A percentile compares a stretch with the other conserved stretches of the same genome.
phyloP scores from a whole-genome alignment of 2,329 filamentous ascomycete species.

The Arthrobotrys entomopaga region DNA sequence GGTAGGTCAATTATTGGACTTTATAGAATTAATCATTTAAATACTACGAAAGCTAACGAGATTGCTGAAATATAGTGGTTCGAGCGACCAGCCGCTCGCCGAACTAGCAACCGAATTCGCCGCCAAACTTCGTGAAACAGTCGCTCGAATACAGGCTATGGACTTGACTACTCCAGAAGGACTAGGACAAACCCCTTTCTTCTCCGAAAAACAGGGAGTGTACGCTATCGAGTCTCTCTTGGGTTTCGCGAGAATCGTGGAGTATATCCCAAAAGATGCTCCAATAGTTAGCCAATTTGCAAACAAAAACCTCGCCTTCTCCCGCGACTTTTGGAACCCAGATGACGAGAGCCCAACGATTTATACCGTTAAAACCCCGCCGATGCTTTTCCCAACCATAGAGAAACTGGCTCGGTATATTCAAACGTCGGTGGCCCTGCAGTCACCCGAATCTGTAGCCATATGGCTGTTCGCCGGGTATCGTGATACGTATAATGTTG shows the following conservation, averaged over 20 bases:
- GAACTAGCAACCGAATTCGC: not conserved
- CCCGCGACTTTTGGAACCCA: conserved; percentile 28
- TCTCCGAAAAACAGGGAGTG: not conserved
- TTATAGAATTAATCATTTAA: not conserved
- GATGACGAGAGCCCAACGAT: conserved; percentile 7
- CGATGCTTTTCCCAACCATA: conserved; percentile 11
- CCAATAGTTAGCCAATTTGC: conserved; percentile 1
- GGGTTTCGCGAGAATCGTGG: not conserved
- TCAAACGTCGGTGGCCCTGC: not conserved
- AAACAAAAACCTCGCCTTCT: conserved; percentile 16
- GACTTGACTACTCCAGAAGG: conserved; percentile 4
- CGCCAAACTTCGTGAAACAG: conserved; percentile 12
- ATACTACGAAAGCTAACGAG: not conserved
- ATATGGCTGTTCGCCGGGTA: conserved; percentile 20
- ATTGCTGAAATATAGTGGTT: not conserved
- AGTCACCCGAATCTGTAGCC: not conserved
- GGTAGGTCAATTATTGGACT: conserved; percentile 3
- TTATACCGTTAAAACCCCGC: not conserved
- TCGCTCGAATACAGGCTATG: conserved; percentile 1
- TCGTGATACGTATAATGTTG: not conserved
- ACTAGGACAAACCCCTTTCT: not conserved
- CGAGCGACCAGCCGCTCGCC: conserved; percentile 3
- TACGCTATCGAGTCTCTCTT: not conserved
- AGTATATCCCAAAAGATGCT: conserved; percentile 1
- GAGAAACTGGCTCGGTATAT: conserved; percentile 14